phyloP scores from a whole-genome alignment of 2,329 filamentous ascomycete species.

The Mariannaea sp. region DNA sequence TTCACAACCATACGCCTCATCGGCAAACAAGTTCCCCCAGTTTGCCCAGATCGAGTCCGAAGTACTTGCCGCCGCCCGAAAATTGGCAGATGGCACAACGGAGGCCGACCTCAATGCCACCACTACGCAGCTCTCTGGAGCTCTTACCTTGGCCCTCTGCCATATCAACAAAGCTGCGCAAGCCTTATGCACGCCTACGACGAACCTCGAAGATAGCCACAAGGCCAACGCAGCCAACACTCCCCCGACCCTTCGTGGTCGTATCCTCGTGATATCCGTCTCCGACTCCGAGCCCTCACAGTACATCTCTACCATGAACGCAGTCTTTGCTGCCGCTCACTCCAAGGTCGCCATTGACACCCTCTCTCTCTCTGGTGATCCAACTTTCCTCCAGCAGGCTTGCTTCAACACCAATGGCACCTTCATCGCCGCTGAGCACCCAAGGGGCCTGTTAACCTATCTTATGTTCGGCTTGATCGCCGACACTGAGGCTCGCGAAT shows the following conservation, averaged over 20 bases:
- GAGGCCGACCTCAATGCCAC: conserved; percentile 68
- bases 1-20: conserved; percentile 42
- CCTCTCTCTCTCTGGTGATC: conserved; percentile 80
- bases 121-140: conserved; percentile 88
- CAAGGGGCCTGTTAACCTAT: conserved; percentile 82
- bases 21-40: conserved; percentile 89
- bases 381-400: conserved; percentile 94
- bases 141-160: conserved; percentile 84
- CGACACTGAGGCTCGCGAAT: conserved; percentile 57
- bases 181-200: conserved; percentile 62
- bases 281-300: conserved; percentile 84
- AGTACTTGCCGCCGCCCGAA: conserved; percentile 73
- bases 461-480: conserved; percentile 94
- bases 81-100: conserved; percentile 73
- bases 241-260: conserved; percentile 48
- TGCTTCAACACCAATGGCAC: conserved; percentile 65
- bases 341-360: conserved; percentile 91
- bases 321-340: conserved; percentile 92
- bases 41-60: conserved; percentile 86
- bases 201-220: conserved; percentile 45
- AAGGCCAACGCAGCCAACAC: conserved; percentile 40
- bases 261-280: conserved; percentile 89
- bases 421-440: conserved; percentile 58
- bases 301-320: conserved; percentile 99
- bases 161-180: conserved; percentile 86